Percentiles rank a stretch among this genome's conserved stretches.
Conservation (phyloP, 2,329 filamentous ascomycete genomes). For the Cordyceps cicadae region DNA sequence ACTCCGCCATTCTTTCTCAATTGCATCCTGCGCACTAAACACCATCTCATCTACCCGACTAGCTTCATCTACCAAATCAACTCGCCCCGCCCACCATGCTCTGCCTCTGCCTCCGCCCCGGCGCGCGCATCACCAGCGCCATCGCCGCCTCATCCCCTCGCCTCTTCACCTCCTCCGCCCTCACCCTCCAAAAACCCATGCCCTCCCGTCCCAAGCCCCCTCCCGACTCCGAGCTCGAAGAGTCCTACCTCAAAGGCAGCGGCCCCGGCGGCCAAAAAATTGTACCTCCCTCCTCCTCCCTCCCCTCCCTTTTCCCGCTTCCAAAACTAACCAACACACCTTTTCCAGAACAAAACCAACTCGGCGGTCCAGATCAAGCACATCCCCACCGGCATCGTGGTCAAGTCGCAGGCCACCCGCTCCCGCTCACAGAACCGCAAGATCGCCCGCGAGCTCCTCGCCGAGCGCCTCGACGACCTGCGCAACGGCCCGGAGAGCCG, state of each 20-base stretch:
- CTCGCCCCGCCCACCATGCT: background rate
- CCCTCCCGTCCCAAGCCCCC: conserved; percentile 68
- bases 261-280: conserved; percentile 96
- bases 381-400: conserved; percentile 78
- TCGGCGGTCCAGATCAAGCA: conserved; percentile 92
- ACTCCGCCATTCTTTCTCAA: background rate
- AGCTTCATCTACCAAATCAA: background rate
- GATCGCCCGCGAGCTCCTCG: conserved; percentile 69
- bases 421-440: conserved; percentile 81
- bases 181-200: conserved; percentile 46
- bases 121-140: conserved; percentile 3
- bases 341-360: conserved; percentile 80
- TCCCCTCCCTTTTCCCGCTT: background rate
- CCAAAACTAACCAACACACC: background rate
- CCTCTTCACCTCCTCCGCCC: conserved; percentile 25
- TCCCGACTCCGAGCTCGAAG: conserved; percentile 69
- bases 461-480: conserved; percentile 63
- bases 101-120: conserved; percentile 3
- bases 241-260: conserved; percentile 81
- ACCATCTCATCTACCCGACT: background rate
- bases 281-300: conserved; percentile 32
- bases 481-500: conserved; percentile 64
- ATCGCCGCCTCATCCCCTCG: background rate
- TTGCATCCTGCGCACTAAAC: background rate
- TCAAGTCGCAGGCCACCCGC: conserved; percentile 89